Conservation (phyloP, 495 filamentous ascomycete species). For the Tuber borchii region DNA sequence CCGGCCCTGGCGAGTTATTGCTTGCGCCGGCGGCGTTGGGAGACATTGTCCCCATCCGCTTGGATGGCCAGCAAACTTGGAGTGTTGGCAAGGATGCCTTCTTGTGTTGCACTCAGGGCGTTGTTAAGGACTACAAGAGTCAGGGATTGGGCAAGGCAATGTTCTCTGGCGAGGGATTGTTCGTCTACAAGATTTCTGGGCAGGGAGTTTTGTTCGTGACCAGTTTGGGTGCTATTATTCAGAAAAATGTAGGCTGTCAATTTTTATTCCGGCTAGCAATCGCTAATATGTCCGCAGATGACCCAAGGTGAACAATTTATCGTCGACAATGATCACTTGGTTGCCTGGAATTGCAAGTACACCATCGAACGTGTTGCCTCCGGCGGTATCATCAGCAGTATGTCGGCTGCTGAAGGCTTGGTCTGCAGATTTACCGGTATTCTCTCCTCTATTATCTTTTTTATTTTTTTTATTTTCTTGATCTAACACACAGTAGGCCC, state of each 20-base stretch:
- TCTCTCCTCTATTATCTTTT: constrained; percentile 9
- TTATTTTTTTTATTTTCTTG: background rate
- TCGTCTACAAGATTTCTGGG: constrained; percentile 80
- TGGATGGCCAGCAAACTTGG: constrained; percentile 67
- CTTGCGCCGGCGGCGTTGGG: constrained; percentile 73
- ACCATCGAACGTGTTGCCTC: constrained; percentile 78
- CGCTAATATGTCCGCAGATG: constrained; percentile 27
- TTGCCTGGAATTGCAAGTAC: constrained; percentile 97
- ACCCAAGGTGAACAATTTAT: constrained; percentile 74
- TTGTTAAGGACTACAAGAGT: constrained; percentile 74
- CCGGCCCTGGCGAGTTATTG: constrained; percentile 84
- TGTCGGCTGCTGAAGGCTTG: constrained; percentile 74
- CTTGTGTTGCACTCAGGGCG: constrained; percentile 66
- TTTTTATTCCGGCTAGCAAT: background rate
- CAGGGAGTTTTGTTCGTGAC: constrained; percentile 77
- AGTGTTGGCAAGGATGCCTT: constrained; percentile 75
- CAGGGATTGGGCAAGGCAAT: constrained; percentile 86
- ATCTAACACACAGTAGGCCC: constrained; percentile 49
- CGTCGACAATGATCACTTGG: constrained; percentile 90
- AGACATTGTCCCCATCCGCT: constrained; percentile 73
- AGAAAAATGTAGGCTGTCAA: constrained; percentile 71
- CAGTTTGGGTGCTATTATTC: constrained; percentile 89
- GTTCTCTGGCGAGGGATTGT: constrained; percentile 88
- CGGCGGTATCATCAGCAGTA: constrained; percentile 75
- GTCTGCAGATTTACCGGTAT: constrained; percentile 82